Evolutionary conservation across 2,329 filamentous ascomycete genomes (phyloP), one percentile per base, ranked within the genome.

Genomic region (Phyllachora maydis): DNA sequence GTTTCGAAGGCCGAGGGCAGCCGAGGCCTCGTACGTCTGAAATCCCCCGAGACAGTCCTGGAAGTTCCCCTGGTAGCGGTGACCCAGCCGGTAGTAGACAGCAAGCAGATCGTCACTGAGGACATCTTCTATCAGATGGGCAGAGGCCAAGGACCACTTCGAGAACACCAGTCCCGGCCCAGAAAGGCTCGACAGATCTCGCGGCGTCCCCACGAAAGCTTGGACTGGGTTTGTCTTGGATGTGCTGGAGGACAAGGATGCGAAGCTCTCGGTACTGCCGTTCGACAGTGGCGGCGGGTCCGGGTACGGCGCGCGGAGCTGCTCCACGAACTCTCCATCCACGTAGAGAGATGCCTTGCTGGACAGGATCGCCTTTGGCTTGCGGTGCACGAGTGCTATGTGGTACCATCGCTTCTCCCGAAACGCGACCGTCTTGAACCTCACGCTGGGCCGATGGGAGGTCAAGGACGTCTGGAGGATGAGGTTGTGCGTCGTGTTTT

Each of bases 41-140:
- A 98, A 91, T 2, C 82, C 85, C 4, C 90, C 88, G 9, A 98
- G 60, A 35, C 81, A 88, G 40, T 98, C 88, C 47, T 98, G 88
- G 36, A 91, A 92, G 41, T 98, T 98, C 10, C 88, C 88, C 39
- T 81, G 73, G 36, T 98, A 98, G 22, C 81, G 69, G 13, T 82
- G 76, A 0, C 88, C 85, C 11, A 98, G 68, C 23, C 83, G 77
- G 41, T 75, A 79, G 38, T 92, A 79, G 1, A 98, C 88, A 8
- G 85, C 74, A 26, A 98, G 59, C 29, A 91, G 65, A 44, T 98
- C 88, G 40, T 95, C 85, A 28, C 81, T 92, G 17, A 93, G 54
- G 0, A 72, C 65, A 28, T 92, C 79, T 28, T 85, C 75, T 31
- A 93, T 82, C 4, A 98, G 54, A 43, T 93, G 78, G 1, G 82